Base-by-base conservation (phyloP, 768 basidiomycete genomes). In the Cytidiella melzeri region DNA sequence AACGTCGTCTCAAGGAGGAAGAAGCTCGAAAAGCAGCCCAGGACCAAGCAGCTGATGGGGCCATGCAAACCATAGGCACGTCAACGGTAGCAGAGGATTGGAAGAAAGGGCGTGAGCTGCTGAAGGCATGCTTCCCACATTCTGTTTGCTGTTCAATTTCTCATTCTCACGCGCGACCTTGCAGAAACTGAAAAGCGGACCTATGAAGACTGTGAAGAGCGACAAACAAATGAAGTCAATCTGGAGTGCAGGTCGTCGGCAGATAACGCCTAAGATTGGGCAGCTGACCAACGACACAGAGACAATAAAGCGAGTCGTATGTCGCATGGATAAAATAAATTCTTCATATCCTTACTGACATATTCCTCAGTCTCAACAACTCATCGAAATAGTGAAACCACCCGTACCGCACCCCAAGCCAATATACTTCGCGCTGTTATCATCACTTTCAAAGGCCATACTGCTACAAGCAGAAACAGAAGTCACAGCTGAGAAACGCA, bases 391-490 rank as follows among this genome's bases (percentile, higher is more conserved):
- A 24, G 56, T 80, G 39, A 52, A 57, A 21, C 67, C 73, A 10
- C 52, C 57, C 11, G 59, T 60, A 18, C 57, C 55, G 0, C 56
- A 61, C 47, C 61, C 65, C 11, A 53, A 56, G 30, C 55, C 63
- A n/a, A 68, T 87, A 46, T 94, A 92, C 63, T 64, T 73, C 41
- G 88, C 91, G 43, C 74, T 86, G 19, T 77, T 94, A 40, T 93
- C 89, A 19, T 86, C 92, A n/a, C 77, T 97, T 36, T 73, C 91
- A 41, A 97, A 98, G 62, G 73, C 82, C 15, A 83, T 98, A 52
- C 75, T 97, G 39, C 74, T 88, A 27, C 95, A 97, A 69, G 93
- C 93, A 15, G 93, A 96, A 69, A 87, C 84, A 0, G 95, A 98
- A 66, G 89, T 95, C 7, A 81, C 87, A 1, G 92, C 93, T 2